Conservation (phyloP, 2,329 filamentous ascomycete genomes). For the Diaporthe velutina region DNA sequence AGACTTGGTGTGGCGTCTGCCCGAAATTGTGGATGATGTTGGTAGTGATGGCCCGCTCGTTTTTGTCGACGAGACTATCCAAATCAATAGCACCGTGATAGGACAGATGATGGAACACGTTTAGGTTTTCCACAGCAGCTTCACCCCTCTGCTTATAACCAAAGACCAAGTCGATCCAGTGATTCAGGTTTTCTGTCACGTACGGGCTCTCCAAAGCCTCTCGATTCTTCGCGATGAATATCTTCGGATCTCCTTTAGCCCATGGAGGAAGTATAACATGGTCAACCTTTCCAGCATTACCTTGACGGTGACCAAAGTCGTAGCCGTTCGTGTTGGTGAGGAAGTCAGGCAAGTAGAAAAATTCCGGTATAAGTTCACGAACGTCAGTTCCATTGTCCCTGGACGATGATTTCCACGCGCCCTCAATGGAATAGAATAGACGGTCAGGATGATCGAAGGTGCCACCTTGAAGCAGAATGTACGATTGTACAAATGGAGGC, state of each 20-base stretch:
- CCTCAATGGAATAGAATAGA: constrained; percentile 92
- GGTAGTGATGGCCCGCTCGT: constrained; percentile 89
- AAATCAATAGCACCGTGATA: constrained; percentile 95
- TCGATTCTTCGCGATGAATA: constrained; percentile 96
- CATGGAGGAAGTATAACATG: constrained; percentile 92
- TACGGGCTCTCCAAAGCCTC: constrained; percentile 94
- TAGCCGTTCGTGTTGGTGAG: constrained; percentile 94
- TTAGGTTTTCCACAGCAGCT: constrained; percentile 88
- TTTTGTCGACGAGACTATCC: constrained; percentile 88
- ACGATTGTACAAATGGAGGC: constrained; percentile 96
- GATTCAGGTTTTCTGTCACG: constrained; percentile 88
- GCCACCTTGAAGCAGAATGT: constrained; percentile 93
- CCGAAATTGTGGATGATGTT: constrained; percentile 99
- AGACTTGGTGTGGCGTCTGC: constrained; percentile 96
- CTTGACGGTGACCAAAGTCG: constrained; percentile 91
- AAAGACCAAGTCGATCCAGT: constrained; percentile 97
- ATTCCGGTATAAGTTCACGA: constrained; percentile 93
- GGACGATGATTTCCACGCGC: constrained; percentile 92
- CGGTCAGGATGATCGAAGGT: constrained; percentile 96
- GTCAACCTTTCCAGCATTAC: constrained; percentile 82
- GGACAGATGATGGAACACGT: constrained; percentile 96
- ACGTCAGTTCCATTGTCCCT: constrained; percentile 93
- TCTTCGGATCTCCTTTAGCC: constrained; percentile 95
- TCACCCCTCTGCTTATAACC: constrained; percentile 95
- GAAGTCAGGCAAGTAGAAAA: constrained; percentile 97